Conservation (phyloP, 805 yeast species). For the Starmerella khaoyaiensis region DNA sequence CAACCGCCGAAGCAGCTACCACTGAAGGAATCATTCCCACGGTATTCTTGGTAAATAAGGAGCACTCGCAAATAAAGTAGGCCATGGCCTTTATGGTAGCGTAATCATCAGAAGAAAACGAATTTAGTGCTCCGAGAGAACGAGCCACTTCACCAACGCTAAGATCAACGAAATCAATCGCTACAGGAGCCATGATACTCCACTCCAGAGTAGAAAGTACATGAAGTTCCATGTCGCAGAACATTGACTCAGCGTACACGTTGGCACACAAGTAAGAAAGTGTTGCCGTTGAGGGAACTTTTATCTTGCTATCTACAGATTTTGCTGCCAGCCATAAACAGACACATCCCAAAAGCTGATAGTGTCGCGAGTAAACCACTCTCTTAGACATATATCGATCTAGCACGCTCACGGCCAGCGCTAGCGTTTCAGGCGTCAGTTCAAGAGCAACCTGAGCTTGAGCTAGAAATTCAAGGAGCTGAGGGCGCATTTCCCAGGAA, state of each 20-base stretch:
- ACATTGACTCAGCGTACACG: slow-evolving; percentile 47
- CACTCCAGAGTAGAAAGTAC: slow-evolving; percentile 58
- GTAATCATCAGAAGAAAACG: slow-evolving; percentile 15
- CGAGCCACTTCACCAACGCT: slow-evolving; percentile 14
- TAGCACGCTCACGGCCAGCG: slow-evolving; percentile 56
- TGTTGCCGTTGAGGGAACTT: slow-evolving; percentile 63
- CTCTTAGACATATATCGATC: slow-evolving; percentile 87
- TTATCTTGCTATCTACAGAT: slow-evolving; percentile 57
- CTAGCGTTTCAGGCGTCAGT: slow-evolving; percentile 55
- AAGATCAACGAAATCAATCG: slow-evolving; percentile 33
- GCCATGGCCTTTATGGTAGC: slow-evolving; percentile 19
- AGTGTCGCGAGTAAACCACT: slow-evolving; percentile 71
- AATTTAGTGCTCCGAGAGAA: slow-evolving; percentile 6
- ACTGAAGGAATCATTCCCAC: slow-evolving; percentile 25
- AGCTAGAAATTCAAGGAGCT: slow-evolving; percentile 64
- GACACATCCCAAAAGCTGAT: slow-evolving; percentile 81
- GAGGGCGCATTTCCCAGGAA: slow-evolving; percentile 56
- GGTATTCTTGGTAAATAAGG: slow-evolving; percentile 26
- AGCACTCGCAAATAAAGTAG: slow-evolving; percentile 28
- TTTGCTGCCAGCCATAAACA: slow-evolving; percentile 90
- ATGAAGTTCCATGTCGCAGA: slow-evolving; percentile 66
- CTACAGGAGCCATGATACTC: slow-evolving; percentile 54
- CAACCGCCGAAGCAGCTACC: slow-evolving; percentile 29
- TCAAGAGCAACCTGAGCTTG: slow-evolving; percentile 48
- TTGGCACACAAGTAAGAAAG: slow-evolving; percentile 59